A percentile compares a stretch with the other conserved stretches of the same genome.
Conservation (phyloP, 2,329 filamentous ascomycete species). For the Colletotrichum aenigma region DNA sequence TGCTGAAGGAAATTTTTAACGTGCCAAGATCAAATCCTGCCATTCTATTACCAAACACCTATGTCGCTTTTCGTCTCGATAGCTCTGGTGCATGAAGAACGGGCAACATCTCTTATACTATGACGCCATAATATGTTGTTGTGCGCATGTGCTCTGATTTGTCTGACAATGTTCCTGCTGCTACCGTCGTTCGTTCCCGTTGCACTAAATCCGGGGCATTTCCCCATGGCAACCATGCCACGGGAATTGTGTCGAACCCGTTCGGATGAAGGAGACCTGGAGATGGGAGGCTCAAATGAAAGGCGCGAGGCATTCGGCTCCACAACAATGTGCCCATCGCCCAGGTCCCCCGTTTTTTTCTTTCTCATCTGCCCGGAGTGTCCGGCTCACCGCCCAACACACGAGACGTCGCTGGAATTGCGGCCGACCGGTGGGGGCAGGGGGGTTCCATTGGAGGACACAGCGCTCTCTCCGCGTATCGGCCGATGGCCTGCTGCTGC, state of each 20-base stretch:
- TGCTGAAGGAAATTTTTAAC: slow-evolving; percentile 61
- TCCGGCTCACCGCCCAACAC: slow-evolving; percentile 7
- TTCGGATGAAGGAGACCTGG: background rate
- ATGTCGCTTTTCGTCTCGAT: slow-evolving; percentile 29
- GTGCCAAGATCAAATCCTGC: slow-evolving; percentile 57
- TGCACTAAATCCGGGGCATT: background rate
- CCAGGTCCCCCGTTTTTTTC: background rate
- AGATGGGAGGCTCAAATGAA: background rate
- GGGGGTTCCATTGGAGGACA: background rate
- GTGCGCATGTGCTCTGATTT: background rate
- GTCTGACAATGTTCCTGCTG: background rate
- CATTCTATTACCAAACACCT: slow-evolving; percentile 65
- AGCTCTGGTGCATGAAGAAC: slow-evolving; percentile 59
- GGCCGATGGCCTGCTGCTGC: background rate
- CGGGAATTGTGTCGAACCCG: background rate
- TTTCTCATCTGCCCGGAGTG: background rate
- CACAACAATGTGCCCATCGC: background rate
- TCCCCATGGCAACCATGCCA: background rate
- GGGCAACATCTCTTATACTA: slow-evolving; percentile 42
- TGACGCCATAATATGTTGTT: background rate
- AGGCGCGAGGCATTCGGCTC: background rate
- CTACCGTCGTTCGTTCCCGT: background rate
- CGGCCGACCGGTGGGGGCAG: background rate
- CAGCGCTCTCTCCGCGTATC: background rate
- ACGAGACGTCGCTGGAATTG: background rate